Evolutionary conservation across 805 yeast species (phyloP).

Genomic region (Kodamaea restingae): DNA sequence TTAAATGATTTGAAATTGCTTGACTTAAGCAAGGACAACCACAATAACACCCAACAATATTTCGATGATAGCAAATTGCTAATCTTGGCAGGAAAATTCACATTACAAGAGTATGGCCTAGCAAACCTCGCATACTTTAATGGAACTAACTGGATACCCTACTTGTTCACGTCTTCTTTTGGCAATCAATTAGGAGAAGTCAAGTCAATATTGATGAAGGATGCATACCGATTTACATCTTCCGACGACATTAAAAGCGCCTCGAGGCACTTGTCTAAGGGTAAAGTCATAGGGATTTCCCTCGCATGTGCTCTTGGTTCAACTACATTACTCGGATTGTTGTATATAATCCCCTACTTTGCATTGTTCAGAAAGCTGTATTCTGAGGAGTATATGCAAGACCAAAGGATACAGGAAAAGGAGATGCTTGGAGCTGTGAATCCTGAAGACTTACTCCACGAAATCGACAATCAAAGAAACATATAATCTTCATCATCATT

Average conservation of each 20-base stretch:
- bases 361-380: conserved; percentile 29
- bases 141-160: conserved; percentile 67
- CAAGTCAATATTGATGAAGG: conserved; percentile 31
- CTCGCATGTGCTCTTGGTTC: conserved; percentile 45
- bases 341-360: conserved; percentile 39
- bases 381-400: conserved; percentile 12
- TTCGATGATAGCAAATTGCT: conserved; percentile 45
- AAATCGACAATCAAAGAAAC: conserved; percentile 39
- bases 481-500: conserved; percentile 1
- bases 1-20: conserved; percentile 47
- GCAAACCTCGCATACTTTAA: conserved; percentile 62
- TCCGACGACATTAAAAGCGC: conserved; percentile 26
- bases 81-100: conserved; percentile 55
- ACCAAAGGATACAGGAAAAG: conserved; percentile 38
- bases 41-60: conserved; percentile 29
- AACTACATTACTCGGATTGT: conserved; percentile 36
- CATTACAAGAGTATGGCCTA: conserved; percentile 47
- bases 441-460: conserved; percentile 42
- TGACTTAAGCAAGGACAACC: conserved; percentile 27
- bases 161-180: conserved; percentile 36
- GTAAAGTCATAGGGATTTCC: conserved; percentile 44
- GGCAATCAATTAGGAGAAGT: conserved; percentile 25
- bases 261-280: conserved; percentile 25
- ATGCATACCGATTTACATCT: conserved; percentile 32
- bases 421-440: conserved; percentile 44